Conservation (phyloP, 352 stramenopile species). For the Phytophthora aleatoria region DNA sequence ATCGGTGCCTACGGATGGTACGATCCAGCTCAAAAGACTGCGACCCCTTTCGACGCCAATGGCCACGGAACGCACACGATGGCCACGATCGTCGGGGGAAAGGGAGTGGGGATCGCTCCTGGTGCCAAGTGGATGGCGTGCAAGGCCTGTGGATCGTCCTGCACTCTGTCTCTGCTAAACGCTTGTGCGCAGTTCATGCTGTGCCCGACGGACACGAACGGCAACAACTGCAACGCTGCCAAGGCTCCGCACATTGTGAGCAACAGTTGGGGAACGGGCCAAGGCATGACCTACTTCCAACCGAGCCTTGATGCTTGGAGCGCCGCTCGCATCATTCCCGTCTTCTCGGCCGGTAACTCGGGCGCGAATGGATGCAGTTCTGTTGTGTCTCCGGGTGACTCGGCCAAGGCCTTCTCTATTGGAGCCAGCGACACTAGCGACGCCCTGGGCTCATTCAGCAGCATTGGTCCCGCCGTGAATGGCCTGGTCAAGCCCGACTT, state of each 20-base stretch:
- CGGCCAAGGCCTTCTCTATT: constrained; percentile 39
- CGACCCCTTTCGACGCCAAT: constrained; percentile 44
- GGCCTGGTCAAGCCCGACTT: constrained; percentile 55
- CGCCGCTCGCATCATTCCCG: constrained; percentile 50
- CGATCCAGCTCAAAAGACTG: constrained; percentile 34
- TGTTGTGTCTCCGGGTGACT: constrained; percentile 45
- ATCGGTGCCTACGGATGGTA: constrained; percentile 51
- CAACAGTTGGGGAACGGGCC: constrained; percentile 55
- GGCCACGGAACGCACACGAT: constrained; percentile 63
- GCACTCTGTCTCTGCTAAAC: constrained; percentile 37
- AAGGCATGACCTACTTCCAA: constrained; percentile 43
- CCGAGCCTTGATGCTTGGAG: constrained; percentile 49
- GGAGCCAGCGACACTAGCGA: constrained; percentile 43
- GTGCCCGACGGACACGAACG: constrained; percentile 60
- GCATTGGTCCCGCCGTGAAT: constrained; percentile 38
- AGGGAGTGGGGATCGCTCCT: constrained; percentile 51
- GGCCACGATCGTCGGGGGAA: constrained; percentile 46
- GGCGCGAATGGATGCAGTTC: constrained; percentile 37
- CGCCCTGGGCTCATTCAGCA: constrained; percentile 45
- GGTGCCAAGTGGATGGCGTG: constrained; percentile 56
- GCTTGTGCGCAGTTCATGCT: constrained; percentile 59
- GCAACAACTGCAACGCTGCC: constrained; percentile 48
- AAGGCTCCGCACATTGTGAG: constrained; percentile 59
- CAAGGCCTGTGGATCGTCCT: constrained; percentile 43
- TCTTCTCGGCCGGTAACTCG: constrained; percentile 59